Percentiles rank a stretch among this genome's conserved stretches.
Conservation (phyloP, 1,284 basidiomycete species). For the Ustilago sp. region DNA sequence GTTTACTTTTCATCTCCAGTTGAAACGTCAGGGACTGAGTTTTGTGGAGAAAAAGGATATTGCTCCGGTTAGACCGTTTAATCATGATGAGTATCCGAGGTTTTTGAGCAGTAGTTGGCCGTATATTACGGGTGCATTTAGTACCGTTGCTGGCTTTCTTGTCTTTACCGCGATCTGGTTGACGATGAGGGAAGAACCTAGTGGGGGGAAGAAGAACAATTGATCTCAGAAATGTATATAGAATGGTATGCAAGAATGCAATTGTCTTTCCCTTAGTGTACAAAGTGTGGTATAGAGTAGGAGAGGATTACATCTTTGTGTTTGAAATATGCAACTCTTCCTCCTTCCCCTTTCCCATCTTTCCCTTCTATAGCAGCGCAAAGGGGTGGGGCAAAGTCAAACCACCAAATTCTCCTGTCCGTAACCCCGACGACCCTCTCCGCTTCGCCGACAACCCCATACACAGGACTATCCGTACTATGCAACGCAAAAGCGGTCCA, state of each 20-base stretch:
- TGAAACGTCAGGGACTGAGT: slow-evolving; percentile 86
- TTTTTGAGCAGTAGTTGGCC: slow-evolving; percentile 95
- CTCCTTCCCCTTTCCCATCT: neutral
- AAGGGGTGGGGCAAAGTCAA: slow-evolving; percentile 34
- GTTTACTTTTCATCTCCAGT: slow-evolving; percentile 92
- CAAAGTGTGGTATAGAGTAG: slow-evolving; percentile 12
- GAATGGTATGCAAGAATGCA: neutral
- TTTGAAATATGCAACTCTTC: slow-evolving; percentile 22
- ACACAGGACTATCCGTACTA: slow-evolving; percentile 33
- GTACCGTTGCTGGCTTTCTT: slow-evolving; percentile 84
- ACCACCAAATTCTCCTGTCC: slow-evolving; percentile 36
- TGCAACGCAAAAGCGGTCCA: slow-evolving; percentile 43
- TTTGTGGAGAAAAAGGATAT: slow-evolving; percentile 79
- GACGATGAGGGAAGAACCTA: slow-evolving; percentile 22
- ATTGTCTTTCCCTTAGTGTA: neutral
- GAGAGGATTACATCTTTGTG: slow-evolving; percentile 11
- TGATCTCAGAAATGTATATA: slow-evolving; percentile 1
- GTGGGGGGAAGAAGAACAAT: slow-evolving; percentile 29
- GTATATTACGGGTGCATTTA: slow-evolving; percentile 89
- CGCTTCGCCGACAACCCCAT: slow-evolving; percentile 18
- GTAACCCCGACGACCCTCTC: slow-evolving; percentile 37
- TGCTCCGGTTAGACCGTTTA: slow-evolving; percentile 88
- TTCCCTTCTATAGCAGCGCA: neutral
- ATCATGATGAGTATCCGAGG: slow-evolving; percentile 93
- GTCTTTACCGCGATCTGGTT: slow-evolving; percentile 87